Base-by-base conservation (phyloP, 305 asterid genomes). In the Euphrasia arctica region DNA sequence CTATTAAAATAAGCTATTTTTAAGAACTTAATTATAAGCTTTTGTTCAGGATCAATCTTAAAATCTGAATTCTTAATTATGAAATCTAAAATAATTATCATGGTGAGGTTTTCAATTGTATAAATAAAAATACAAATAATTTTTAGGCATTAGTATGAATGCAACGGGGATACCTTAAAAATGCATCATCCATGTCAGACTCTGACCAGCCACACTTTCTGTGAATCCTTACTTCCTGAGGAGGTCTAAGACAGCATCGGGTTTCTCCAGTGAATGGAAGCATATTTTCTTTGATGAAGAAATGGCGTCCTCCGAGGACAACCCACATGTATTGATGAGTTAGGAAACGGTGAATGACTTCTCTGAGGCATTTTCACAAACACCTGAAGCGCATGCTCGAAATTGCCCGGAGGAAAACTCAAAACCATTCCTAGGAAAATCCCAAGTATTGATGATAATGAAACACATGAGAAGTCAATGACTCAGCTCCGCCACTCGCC, bases 151-250 rank as follows among this genome's bases (percentile, higher is more conserved):
- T 25, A 25, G 27, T 25, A 25, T 25, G 27, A 25, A 25, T 18
- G 22, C 22, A 18, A 18, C 22, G 22, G 22, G 72, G 60, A 18
- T 9, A 0, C 52, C 29, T 67, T 11, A 12, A 2, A 15, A 67
- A 58, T 5, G 65, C 71, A 10, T 7, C 4, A 18, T 1, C n/a
- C 1, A 67, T 12, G n/a, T 67, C 71, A 2, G 59, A 14, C 7
- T 67, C 58, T 4, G 71, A 58, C 71, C 71, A 67, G 3, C 71
- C 71, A 15, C 58, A 57, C 10, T 9, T 43, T 15, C 58, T 29
- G 12, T 6, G 36, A 32, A 32, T 32, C 36, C 54, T 18, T 51
- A 51, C 29, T 51, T 9, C 10, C 57, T 15, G 57, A 51, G 57
- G 57, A 51, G 57, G 11, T 51, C 7, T 18, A 51, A 18, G 11